A percentile compares a stretch with the other conserved stretches of the same genome.
phyloP scores from a whole-genome alignment of 192 early-diverging fungal species.

The Tieghemiomyces parasiticus region DNA sequence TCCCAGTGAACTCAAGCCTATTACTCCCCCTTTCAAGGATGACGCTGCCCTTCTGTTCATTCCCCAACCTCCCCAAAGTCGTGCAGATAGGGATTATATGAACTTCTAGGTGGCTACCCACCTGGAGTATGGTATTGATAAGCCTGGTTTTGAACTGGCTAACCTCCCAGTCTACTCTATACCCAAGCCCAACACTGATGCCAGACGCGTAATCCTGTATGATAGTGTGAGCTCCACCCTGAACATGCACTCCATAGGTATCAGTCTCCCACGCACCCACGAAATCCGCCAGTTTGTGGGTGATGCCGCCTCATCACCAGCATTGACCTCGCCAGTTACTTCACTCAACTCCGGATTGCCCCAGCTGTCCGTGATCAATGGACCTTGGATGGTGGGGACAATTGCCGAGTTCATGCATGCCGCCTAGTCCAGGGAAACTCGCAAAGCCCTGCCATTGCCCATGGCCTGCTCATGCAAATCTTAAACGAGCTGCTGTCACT shows the following conservation, averaged over 20 bases:
- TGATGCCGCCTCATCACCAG: conserved; percentile 10
- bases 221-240: neutral
- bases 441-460: conserved; percentile 14
- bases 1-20: conserved; percentile 10
- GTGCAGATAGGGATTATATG: neutral
- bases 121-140: conserved; percentile 14
- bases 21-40: conserved; percentile 11
- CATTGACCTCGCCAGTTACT: conserved; percentile 12
- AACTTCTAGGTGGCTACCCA: neutral
- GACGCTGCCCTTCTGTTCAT: conserved; percentile 2
- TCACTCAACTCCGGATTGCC: conserved; percentile 5
- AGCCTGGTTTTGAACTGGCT: neutral
- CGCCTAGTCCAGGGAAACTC: no score
- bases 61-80: conserved; percentile 10
- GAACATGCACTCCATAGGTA: neutral
- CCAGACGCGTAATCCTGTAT: neutral
- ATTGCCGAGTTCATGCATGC: conserved; percentile 6
- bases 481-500: neutral
- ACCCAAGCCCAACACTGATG: conserved; percentile 13
- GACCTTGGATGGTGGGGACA: neutral
- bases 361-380: conserved; percentile 10
- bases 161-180: conserved; percentile 13
- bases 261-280: neutral
- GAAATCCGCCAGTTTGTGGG: neutral
- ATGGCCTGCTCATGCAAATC: conserved; percentile 10